Percentiles rank a stretch among this genome's conserved stretches.
Evolutionary conservation across 345 rosid species (phyloP).

Genomic region (Lepidium didymum): DNA sequence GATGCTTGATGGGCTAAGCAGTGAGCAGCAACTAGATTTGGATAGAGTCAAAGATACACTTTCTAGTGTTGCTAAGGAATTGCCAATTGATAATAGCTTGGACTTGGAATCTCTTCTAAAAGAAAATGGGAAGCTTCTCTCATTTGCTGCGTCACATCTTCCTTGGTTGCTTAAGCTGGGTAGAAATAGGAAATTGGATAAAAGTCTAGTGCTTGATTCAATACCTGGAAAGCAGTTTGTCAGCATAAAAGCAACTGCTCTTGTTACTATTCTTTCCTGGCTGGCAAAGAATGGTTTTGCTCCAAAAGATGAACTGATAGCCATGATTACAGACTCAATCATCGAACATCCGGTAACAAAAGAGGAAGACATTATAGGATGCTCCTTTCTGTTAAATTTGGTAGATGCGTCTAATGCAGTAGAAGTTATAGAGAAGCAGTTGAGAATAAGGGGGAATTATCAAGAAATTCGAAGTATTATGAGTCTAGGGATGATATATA

Average conservation of each 20-base stretch:
- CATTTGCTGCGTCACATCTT: conserved; percentile 68
- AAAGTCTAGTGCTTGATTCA: conserved; percentile 38
- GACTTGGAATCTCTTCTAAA: conserved; percentile 53
- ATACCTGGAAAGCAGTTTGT: conserved; percentile 59
- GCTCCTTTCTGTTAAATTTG: conserved; percentile 79
- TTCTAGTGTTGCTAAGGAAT: conserved; percentile 52
- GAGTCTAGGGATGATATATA: conserved; percentile 85
- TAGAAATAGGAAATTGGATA: conserved; percentile 37
- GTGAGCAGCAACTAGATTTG: conserved; percentile 40
- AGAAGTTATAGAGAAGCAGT: conserved; percentile 87
- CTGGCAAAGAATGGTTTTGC: conserved; percentile 79
- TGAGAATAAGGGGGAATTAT: conserved; percentile 63
- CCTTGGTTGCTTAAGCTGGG: conserved; percentile 88
- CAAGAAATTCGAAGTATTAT: conserved; percentile 82
- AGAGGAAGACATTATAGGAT: conserved; percentile 85
- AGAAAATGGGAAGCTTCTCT: conserved; percentile 68
- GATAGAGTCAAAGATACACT: conserved; percentile 42
- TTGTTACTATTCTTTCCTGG: conserved; percentile 70
- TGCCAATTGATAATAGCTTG: conserved; percentile 42
- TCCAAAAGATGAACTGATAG: conserved; percentile 74
- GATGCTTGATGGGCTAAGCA: conserved; percentile 35
- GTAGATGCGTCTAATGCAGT: conserved; percentile 85
- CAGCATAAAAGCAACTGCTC: conserved; percentile 56
- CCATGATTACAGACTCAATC: conserved; percentile 70
- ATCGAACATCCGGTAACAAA: conserved; percentile 79